phyloP scores from a whole-genome alignment of 129 eudicot species.

The Flaveria robusta region DNA sequence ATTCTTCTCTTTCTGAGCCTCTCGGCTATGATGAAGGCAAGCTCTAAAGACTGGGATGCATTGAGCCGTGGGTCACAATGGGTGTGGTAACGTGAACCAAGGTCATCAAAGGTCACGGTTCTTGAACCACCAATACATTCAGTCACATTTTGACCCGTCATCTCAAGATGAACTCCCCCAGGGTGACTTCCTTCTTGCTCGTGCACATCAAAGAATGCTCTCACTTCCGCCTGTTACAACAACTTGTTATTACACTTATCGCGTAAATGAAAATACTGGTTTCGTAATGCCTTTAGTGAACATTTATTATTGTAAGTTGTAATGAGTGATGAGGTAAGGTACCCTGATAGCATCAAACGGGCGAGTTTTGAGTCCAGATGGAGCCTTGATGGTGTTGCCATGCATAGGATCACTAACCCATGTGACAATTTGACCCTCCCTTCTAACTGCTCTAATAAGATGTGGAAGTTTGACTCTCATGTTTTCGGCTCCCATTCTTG shows the following conservation, averaged over 20 bases:
- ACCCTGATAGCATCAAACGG: conserved; percentile 91
- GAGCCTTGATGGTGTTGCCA: conserved; percentile 94
- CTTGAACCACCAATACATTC: conserved; percentile 94
- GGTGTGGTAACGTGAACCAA: conserved; percentile 92
- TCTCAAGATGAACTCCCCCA: conserved; percentile 91
- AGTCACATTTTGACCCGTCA: conserved; percentile 95
- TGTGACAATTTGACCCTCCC: conserved; percentile 83
- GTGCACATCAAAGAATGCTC: conserved; percentile 90
- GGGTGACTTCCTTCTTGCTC: conserved; percentile 98
- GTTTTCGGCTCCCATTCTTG: conserved; percentile 96
- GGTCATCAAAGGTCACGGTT: conserved; percentile 82
- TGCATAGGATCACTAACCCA: conserved; percentile 99
- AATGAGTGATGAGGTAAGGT: conserved; percentile 22
- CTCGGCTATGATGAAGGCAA: conserved; percentile 86
- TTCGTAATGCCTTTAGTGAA: no score
- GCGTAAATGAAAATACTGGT: not conserved
- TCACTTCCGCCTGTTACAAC: conserved; percentile 72
- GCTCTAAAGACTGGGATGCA: conserved; percentile 87
- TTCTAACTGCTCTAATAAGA: conserved; percentile 82
- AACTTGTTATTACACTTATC: conserved; percentile 11
- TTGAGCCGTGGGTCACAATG: conserved; percentile 93
- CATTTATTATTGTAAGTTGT: not conserved
- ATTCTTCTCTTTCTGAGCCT: conserved; percentile 59
- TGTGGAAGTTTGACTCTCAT: conserved; percentile 96
- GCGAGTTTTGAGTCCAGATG: conserved; percentile 89